Conservation (phyloP, 768 basidiomycete genomes). For the Tricholoma hemisulphureum region DNA sequence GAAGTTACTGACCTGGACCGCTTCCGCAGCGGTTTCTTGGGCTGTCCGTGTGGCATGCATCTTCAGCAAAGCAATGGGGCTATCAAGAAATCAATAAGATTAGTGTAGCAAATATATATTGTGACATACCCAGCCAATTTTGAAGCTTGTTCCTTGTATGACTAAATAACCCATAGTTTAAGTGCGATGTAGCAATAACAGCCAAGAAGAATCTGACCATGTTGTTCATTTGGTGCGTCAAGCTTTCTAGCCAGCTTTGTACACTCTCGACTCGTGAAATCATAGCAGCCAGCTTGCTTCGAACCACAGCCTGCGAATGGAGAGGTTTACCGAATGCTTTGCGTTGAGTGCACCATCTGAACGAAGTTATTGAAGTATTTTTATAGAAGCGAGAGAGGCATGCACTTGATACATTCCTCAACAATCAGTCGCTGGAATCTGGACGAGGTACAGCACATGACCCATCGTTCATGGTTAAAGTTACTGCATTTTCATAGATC, state of each 20-base stretch:
- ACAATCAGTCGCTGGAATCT: slow-evolving; percentile 61
- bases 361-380: not conserved
- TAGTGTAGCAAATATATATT: not conserved
- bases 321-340: slow-evolving; percentile 90
- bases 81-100: slow-evolving; percentile 19
- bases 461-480: slow-evolving; percentile 96
- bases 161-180: slow-evolving; percentile 25
- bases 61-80: slow-evolving; percentile 71
- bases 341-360: slow-evolving; percentile 81
- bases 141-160: slow-evolving; percentile 72
- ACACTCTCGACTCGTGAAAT: slow-evolving; percentile 58
- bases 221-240: slow-evolving; percentile 84
- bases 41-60: slow-evolving; percentile 62
- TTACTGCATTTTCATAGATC: slow-evolving; percentile 38
- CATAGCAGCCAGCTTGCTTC: slow-evolving; percentile 87
- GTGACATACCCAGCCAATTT: slow-evolving; percentile 66
- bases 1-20: slow-evolving; percentile 54
- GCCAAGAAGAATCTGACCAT: slow-evolving; percentile 45
- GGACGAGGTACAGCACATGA: slow-evolving; percentile 76
- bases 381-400: not conserved
- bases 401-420: slow-evolving; percentile 54
- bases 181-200: not conserved
- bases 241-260: slow-evolving; percentile 80
- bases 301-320: slow-evolving; percentile 81
- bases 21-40: slow-evolving; percentile 64